Conservation (phyloP, 2,329 filamentous ascomycete species). For the Capronia coronata region DNA sequence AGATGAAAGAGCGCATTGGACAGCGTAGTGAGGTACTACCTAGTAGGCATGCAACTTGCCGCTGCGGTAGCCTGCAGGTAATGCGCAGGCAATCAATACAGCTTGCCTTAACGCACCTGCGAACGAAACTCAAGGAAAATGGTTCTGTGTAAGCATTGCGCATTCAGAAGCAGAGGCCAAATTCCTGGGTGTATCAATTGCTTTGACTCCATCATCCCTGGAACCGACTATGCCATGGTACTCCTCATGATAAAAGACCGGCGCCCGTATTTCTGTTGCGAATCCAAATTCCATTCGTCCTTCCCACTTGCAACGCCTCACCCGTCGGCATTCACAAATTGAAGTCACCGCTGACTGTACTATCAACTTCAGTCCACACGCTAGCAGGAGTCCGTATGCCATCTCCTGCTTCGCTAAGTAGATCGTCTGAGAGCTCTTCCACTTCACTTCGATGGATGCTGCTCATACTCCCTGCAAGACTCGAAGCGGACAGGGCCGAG, state of each 20-base stretch:
- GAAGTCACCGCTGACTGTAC: constrained; percentile 30
- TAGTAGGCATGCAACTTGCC: not conserved
- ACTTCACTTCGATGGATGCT: constrained; percentile 25
- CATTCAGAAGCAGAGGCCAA: too few species aligned
- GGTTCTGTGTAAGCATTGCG: too few species aligned
- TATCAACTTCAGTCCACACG: constrained; percentile 33
- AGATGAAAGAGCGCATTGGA: not conserved
- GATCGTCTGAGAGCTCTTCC: constrained; percentile 29
- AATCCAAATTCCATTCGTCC: not conserved
- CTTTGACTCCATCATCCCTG: too few species aligned
- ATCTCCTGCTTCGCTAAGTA: constrained; percentile 30
- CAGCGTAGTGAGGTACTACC: not conserved
- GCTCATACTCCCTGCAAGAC: constrained; percentile 22
- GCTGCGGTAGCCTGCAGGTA: not conserved
- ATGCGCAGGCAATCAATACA: not conserved
- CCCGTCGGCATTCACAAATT: constrained; percentile 9
- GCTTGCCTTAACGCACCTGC: not conserved
- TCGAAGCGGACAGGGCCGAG: constrained; percentile 18
- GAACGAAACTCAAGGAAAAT: not conserved
- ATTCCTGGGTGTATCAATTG: too few species aligned
- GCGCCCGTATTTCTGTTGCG: too few species aligned
- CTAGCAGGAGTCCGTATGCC: constrained; percentile 31
- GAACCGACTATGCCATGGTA: too few species aligned
- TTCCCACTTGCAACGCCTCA: not conserved
- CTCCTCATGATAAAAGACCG: too few species aligned